Evolutionary conservation across 768 basidiomycete genomes (phyloP).

Genomic region (Suillus placidus): DNA sequence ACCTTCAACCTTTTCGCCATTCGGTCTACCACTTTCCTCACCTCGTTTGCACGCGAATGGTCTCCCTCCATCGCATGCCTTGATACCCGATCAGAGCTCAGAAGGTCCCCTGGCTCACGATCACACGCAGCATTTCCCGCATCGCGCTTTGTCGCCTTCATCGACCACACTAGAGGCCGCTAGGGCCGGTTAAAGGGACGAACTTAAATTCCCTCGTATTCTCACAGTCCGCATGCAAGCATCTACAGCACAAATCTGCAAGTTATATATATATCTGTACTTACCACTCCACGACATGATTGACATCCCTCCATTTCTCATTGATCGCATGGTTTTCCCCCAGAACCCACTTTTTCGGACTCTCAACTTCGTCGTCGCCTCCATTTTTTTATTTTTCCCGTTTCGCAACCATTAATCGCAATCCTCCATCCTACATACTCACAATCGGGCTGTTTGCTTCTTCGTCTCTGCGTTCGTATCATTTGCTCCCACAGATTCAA

Average conservation of each 20-base stretch:
- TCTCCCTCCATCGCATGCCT: slow-evolving; percentile 35
- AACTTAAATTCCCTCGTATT: slow-evolving; percentile 42
- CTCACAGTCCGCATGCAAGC: slow-evolving; percentile 40
- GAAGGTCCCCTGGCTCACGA: slow-evolving; percentile 35
- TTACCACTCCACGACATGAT: slow-evolving; percentile 40
- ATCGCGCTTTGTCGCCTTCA: slow-evolving; percentile 41
- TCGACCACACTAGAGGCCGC: slow-evolving; percentile 42
- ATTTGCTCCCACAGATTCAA: slow-evolving; percentile 22
- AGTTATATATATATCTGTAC: slow-evolving; percentile 44
- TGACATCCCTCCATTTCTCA: slow-evolving; percentile 34
- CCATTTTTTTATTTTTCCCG: slow-evolving; percentile 31
- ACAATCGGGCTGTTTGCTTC: slow-evolving; percentile 17
- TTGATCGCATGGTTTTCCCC: slow-evolving; percentile 33
- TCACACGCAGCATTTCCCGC: slow-evolving; percentile 41
- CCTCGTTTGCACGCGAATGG: slow-evolving; percentile 30
- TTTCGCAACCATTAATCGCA: slow-evolving; percentile 36
- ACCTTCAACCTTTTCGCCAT: slow-evolving; percentile 31
- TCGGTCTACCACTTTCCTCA: slow-evolving; percentile 37
- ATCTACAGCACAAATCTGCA: slow-evolving; percentile 43
- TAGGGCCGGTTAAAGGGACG: slow-evolving; percentile 42
- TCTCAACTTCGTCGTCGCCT: slow-evolving; percentile 20
- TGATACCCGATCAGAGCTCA: slow-evolving; percentile 40
- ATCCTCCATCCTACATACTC: slow-evolving; percentile 22
- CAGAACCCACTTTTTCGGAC: slow-evolving; percentile 16
- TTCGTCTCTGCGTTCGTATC: slow-evolving; percentile 21